Evolutionary conservation across 805 yeast species (phyloP), one percentile per base, ranked within the genome.

Genomic region (Saccharomycopsis lassenensis): DNA sequence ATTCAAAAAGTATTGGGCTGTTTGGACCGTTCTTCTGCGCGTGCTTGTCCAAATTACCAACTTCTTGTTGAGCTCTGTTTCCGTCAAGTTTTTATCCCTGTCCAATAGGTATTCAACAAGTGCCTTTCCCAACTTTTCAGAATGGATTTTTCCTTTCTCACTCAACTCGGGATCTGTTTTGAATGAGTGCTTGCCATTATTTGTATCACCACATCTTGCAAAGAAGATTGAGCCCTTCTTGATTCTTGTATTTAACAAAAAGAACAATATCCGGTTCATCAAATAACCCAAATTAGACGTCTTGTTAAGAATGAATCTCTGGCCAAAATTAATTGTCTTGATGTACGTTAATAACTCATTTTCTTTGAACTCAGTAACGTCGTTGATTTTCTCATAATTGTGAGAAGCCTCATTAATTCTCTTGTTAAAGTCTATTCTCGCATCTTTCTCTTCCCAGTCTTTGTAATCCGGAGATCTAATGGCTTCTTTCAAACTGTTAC

Each of bases 1-100:
- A 8, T 73, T 67, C 25, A 70, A 62, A 55, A 89, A 84, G 39
- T 67, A 73, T 37, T 68, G 65, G 0, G 89, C 85, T 4, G 94
- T 75, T 47, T 87, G 84, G 14, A 76, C 67, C 0, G 96, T 85
- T 51, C 95, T 71, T 46, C 73, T 67, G 44, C 95, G 71, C 4
- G 89, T 84, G 1, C 97, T 93, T 1, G 96, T 86, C 95, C 97
- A 89, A n/a, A 91, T 87, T 3, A 77, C 12, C 75, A 48, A 87
- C 65, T 4, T 23, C 29, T 33, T 36, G 25, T 7, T 24, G 22
- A 11, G 29, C 42, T 38, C 54, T 55, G 40, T 59, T 57, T 38
- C 61, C 60, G 21, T 51, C 48, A 31, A 62, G 46, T 23, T 47
- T 37, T 10, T 46, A 19, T 31, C 41, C 24, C 12, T 38, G 25